phyloP scores from a whole-genome alignment of 2,329 filamentous ascomycete genomes.

The Samsoniella hepiali region DNA sequence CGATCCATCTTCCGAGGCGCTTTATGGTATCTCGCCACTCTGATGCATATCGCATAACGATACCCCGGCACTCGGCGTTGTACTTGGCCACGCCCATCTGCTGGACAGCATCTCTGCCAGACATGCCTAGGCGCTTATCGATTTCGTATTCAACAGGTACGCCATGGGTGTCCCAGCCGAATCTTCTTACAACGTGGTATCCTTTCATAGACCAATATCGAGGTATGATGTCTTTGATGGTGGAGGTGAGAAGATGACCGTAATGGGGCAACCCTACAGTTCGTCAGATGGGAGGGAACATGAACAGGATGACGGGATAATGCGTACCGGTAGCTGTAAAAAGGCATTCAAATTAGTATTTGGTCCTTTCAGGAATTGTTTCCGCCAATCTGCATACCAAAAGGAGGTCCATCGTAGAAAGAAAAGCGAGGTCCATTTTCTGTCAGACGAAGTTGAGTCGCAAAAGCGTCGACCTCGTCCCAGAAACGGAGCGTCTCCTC shows the following conservation, averaged over 20 bases:
- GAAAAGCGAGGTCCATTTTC: conserved; percentile 80
- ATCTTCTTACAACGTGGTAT: conserved; percentile 71
- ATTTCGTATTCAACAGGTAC: conserved; percentile 89
- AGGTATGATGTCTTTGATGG: conserved; percentile 95
- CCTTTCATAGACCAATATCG: conserved; percentile 98
- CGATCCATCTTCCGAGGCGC: conserved; percentile 70
- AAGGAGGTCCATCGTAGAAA: conserved; percentile 87
- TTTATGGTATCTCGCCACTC: conserved; percentile 81
- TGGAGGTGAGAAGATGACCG: conserved; percentile 79
- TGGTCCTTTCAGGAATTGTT: no score
- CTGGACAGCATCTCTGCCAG: conserved; percentile 74
- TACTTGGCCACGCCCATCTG: conserved; percentile 78
- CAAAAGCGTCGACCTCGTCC: conserved; percentile 89
- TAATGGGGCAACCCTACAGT: conserved; percentile 58
- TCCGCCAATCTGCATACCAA: conserved; percentile 42
- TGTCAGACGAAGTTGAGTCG: conserved; percentile 68
- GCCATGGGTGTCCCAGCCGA: conserved; percentile 55
- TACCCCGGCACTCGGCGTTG: conserved; percentile 79
- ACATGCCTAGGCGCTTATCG: conserved; percentile 83
- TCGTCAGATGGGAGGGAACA: background rate
- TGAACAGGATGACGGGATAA: background rate
- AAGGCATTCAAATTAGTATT: background rate
- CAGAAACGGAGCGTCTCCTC: conserved; percentile 79
- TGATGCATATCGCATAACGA: conserved; percentile 78
- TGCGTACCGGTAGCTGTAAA: conserved; percentile 23